Evolutionary conservation across 1,284 basidiomycete species (phyloP).

Genomic region (Ceratobasidium sp.): DNA sequence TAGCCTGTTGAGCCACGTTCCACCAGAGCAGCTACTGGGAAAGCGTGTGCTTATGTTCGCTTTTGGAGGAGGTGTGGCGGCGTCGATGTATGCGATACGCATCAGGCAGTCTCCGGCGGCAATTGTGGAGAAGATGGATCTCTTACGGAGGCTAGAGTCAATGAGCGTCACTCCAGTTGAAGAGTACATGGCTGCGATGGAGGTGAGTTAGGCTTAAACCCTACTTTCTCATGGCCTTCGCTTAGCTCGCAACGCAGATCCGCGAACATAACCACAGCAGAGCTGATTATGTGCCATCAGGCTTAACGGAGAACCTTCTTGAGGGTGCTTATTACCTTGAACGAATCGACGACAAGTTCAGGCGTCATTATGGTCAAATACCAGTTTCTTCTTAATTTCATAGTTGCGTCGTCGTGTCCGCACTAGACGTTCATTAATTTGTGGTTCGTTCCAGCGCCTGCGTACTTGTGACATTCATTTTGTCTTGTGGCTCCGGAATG

Average conservation of each 20-base stretch:
- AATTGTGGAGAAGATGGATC: slow-evolving; percentile 81
- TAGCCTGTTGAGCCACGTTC: slow-evolving; percentile 76
- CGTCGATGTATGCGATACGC: slow-evolving; percentile 87
- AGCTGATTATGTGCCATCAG: slow-evolving; percentile 83
- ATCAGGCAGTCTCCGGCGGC: slow-evolving; percentile 86
- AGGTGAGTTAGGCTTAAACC: slow-evolving; percentile 60
- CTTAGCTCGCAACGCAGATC: slow-evolving; percentile 62
- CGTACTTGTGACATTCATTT: background rate
- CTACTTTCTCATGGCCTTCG: background rate
- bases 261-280: slow-evolving; percentile 97
- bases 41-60: slow-evolving; percentile 93
- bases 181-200: slow-evolving; percentile 79
- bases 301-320: slow-evolving; percentile 91
- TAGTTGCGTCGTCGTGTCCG: too few relatives aligned
- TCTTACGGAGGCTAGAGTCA: slow-evolving; percentile 76
- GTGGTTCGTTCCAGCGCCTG: too few relatives aligned
- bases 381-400: too few relatives aligned
- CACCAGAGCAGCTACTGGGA: slow-evolving; percentile 73
- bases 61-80: slow-evolving; percentile 91
- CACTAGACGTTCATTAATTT: too few relatives aligned
- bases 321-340: slow-evolving; percentile 93
- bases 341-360: slow-evolving; percentile 89
- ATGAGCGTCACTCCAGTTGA: slow-evolving; percentile 94
- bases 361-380: slow-evolving; percentile 76
- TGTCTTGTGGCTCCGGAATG: background rate